Base-by-base conservation (phyloP, 1,284 basidiomycete species). In the Wallemia ichthyophaga region DNA sequence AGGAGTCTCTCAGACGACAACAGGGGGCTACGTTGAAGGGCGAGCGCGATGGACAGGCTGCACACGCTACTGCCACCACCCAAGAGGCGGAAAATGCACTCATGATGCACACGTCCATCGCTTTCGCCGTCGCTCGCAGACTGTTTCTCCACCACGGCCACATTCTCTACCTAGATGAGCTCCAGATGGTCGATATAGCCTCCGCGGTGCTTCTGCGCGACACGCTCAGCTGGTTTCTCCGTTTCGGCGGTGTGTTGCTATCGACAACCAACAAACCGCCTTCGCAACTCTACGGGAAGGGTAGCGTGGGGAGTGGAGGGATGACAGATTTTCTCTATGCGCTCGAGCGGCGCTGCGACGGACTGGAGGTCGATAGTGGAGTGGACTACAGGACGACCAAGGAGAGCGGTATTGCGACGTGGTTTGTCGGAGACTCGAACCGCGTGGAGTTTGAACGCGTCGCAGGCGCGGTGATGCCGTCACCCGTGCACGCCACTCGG, bases 121-220 rank as follows among this genome's bases (percentile, higher is more conserved):
- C 33, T 63, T 65, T 31, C 61, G 59, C 37, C 5, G 37, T 48
- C 1, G 69, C 69, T 0, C 64, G 67, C 15, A 64, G 68, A 54
- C 60, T 71, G n/a, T 68, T 71, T 62, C 62, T 70, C 31, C 63
- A 62, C 13, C 65, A 71, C 37, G 70, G 68, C 2, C 67, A 66
- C 64, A 63, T 71, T 11, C 61, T 72, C 56, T 67, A 70, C 0
- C 70, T 71, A 60, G 71, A 72, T 60, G 71, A 72, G 62, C 66
- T 72, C 7, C 71, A 72, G 59, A 61, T 71, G 17, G 66, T 71
- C 31, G 68, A 71, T 57, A 67, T 70, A 11, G 65, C 66, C 1
- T 64, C 64, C 58, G 64, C 66, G 11, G 61, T 62, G 3, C n/a
- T 48, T 5, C 37, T 48, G 3, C 7, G 37, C 7, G 37, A 48